These are phyloP conservation scores for Amphichorda felina DNA, from an alignment of 2,329 filamentous ascomycete species.

Conservation along the genomic window DNA sequence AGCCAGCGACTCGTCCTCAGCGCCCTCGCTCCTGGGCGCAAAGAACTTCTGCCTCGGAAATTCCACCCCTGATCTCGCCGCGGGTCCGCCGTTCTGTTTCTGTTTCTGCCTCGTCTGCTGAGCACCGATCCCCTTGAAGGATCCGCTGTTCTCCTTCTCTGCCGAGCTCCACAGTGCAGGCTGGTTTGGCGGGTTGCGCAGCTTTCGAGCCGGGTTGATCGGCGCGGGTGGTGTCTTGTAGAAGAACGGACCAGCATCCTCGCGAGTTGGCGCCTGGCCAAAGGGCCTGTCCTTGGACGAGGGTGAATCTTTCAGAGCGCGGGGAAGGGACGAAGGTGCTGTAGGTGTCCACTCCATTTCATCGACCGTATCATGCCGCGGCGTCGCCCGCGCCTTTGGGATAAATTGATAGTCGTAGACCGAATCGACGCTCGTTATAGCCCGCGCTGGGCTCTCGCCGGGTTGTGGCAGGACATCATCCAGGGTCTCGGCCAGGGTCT, in stretches of 20 bases:
- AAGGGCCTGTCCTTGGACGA: conserved; percentile 18
- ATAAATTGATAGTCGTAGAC: neutral
- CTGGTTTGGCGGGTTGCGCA: conserved; percentile 49
- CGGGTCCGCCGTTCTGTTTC: neutral
- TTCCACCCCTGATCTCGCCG: conserved; percentile 15
- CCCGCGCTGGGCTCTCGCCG: neutral
- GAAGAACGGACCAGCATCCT: conserved; percentile 47
- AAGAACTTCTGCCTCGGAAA: conserved; percentile 53
- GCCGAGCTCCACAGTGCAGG: conserved; percentile 36
- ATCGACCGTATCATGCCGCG: conserved; percentile 17
- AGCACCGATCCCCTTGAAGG: conserved; percentile 18
- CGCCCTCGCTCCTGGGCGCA: conserved; percentile 28
- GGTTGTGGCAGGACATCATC: conserved; percentile 1
- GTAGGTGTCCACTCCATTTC: conserved; percentile 69
- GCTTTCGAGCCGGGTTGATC: conserved; percentile 48
- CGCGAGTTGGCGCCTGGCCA: conserved; percentile 29
- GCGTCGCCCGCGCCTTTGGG: neutral
- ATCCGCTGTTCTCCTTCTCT: conserved; percentile 28
- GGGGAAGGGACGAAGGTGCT: neutral
- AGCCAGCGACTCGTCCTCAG: conserved; percentile 29
- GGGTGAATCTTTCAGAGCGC: conserved; percentile 30
- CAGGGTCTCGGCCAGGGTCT: conserved; percentile 2
- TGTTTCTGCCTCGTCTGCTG: neutral
- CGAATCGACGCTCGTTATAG: neutral
- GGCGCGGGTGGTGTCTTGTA: conserved; percentile 60